Percentiles rank a stretch among this genome's conserved stretches.
These are phyloP conservation scores for Mycena venus DNA, from an alignment of 768 basidiomycete species.

Conservation along the genomic window DNA sequence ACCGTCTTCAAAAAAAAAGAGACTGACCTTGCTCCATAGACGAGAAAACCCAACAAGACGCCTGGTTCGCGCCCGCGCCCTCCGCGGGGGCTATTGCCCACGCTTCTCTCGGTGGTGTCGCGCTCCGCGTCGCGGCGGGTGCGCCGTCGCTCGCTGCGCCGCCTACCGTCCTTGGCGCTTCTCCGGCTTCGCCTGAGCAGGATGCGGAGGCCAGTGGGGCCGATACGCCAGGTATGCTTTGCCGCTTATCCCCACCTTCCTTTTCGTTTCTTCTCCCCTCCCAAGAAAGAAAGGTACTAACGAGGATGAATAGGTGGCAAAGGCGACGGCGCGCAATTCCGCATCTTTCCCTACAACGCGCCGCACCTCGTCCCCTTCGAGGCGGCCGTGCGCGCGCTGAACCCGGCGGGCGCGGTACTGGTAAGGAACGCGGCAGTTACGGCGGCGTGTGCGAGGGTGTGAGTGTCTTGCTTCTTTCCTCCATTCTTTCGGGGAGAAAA, in stretches of 20 bases:
- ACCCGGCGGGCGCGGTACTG: conserved; percentile 89
- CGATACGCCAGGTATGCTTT: not conserved
- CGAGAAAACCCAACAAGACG: conserved; percentile 71
- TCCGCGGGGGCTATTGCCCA: conserved; percentile 70
- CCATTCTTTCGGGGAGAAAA: not conserved
- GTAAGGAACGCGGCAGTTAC: conserved; percentile 82
- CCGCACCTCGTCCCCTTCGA: conserved; percentile 81
- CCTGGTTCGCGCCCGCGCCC: conserved; percentile 86
- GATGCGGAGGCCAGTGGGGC: not conserved
- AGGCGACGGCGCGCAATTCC: conserved; percentile 63
- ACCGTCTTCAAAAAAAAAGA: not conserved
- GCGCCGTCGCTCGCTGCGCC: not conserved
- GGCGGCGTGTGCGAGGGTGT: conserved; percentile 79
- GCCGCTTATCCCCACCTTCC: not conserved
- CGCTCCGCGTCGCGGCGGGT: conserved; percentile 42
- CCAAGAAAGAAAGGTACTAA: not conserved
- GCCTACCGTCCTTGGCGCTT: not conserved
- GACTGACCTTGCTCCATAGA: conserved; percentile 54
- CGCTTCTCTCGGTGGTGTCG: conserved; percentile 76
- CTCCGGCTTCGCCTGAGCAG: not conserved
- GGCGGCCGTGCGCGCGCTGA: conserved; percentile 79
- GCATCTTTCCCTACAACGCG: conserved; percentile 92
- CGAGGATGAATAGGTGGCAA: conserved; percentile 42
- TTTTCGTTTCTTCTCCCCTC: not conserved
- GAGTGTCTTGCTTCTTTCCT: conserved; percentile 50